Evolutionary conservation across 2,329 filamentous ascomycete species (phyloP).

Genomic region (Aureobasidium subglaciale): DNA sequence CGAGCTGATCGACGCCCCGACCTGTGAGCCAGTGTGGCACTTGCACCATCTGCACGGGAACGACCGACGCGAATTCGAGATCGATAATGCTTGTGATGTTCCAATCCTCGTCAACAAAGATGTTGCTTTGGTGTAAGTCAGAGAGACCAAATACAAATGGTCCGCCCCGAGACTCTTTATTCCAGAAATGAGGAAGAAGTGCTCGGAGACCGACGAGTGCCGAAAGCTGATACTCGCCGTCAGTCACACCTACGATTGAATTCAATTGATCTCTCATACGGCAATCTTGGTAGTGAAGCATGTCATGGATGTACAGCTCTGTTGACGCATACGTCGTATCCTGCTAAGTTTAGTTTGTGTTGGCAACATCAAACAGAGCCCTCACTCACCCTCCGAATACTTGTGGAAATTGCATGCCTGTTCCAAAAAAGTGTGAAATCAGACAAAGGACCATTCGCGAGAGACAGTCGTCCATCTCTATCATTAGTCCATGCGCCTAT

Average conservation of each 20-base stretch:
- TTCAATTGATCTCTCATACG: not conserved
- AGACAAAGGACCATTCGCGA: constrained; percentile 17
- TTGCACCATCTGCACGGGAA: not conserved
- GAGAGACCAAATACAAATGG: not conserved
- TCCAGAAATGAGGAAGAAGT: not conserved
- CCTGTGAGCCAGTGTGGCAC: not conserved
- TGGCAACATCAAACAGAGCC: too few relatives aligned
- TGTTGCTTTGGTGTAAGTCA: not conserved
- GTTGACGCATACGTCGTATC: not conserved
- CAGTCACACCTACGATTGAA: not conserved
- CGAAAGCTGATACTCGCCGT: not conserved
- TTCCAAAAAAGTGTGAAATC: not conserved
- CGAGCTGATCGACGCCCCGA: not conserved
- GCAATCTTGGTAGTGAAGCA: not conserved
- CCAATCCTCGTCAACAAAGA: not conserved
- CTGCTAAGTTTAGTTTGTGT: too few relatives aligned
- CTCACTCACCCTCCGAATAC: not conserved
- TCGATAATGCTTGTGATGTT: not conserved
- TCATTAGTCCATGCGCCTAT: constrained; percentile 21
- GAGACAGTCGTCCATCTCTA: constrained; percentile 17
- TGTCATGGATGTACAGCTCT: not conserved
- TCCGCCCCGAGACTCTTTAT: not conserved
- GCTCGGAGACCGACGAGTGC: not conserved
- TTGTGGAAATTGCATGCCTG: not conserved
- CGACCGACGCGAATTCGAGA: not conserved